Evolutionary conservation across 768 basidiomycete species (phyloP), one percentile per base, ranked within the genome.

Genomic region (Trichaptum fuscoviolaceum): DNA sequence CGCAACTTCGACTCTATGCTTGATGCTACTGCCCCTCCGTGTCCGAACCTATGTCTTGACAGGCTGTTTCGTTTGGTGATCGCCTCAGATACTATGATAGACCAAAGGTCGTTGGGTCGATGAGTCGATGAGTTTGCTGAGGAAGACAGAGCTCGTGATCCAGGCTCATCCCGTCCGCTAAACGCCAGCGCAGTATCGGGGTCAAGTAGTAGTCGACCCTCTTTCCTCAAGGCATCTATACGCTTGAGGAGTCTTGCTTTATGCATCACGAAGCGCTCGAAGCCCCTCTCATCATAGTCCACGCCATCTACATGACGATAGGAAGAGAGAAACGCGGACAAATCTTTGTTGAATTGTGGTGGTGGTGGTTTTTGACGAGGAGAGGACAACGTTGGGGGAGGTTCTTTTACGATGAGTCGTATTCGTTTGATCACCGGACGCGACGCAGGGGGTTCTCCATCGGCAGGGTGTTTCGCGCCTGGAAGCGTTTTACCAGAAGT

Each of bases 1-100:
- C 86, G 84, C 20, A 98, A 77, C 70, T 85, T 85, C 35, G 78
- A 80, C 2, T 92, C 89, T 65, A 95, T 82, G 68, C 81, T 77
- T 24, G 76, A 76, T n/a, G 81, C 88, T 73, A 69, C 78, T 67
- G 4, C 69, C 63, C 17, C 69, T 80, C 8, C 74, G 67, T 7
- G 76, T 69, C 63, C 68, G 66, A 0, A 73, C 69, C 8, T 76
- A 70, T 6, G 71, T 68, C 34, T 79, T 72, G 17, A 84, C 80
- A 3, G 24, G 18, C 61, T 18, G 24, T 63, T 64, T 64, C 30
- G n/a, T 35, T 65, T 52, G 24, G 69, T 66, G 42, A 27, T 57
- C 24, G n/a, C 42, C 36, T 57, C 42, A 34, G 65, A 34, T 63
- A 61, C 35, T 24, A 9, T 57, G 35, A 24, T 61, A 66, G 4